These are phyloP conservation scores for Acanthamoeba triangularis DNA, from an alignment of 208 protist genomes.

Conservation along the genomic window DNA sequence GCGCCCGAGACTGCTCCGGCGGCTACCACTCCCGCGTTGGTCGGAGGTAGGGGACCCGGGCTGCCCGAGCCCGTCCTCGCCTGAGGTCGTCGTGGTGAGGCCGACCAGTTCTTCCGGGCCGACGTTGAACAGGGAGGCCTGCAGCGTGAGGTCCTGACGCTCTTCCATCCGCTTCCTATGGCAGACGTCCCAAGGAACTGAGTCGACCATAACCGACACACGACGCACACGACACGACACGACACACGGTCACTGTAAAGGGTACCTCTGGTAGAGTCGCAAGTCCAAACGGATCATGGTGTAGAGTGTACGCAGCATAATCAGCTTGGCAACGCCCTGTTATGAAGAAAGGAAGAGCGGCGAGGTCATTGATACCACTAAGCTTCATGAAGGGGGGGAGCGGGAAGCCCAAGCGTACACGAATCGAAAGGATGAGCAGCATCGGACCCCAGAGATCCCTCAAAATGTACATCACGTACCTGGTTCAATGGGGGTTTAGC, in stretches of 20 bases:
- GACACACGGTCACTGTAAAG: background rate
- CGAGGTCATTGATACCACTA: too few species aligned
- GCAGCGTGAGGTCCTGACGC: conserved; percentile 1
- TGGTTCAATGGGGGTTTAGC: background rate
- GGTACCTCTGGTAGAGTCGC: conserved; percentile 18
- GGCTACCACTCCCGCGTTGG: background rate
- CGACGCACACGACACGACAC: too few species aligned
- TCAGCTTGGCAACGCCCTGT: conserved; percentile 27
- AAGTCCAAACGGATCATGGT: conserved; percentile 17
- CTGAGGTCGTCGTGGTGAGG: background rate
- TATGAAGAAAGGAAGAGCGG: too few species aligned
- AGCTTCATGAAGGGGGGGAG: background rate
- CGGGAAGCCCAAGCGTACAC: background rate
- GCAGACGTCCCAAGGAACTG: background rate
- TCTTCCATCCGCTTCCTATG: conserved; percentile 31
- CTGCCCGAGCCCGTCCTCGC: background rate
- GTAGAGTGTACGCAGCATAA: conserved; percentile 32
- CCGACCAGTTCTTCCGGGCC: background rate
- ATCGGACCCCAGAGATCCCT: conserved; percentile 25
- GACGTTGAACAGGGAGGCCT: background rate
- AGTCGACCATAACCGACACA: too few species aligned
- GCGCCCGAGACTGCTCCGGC: background rate
- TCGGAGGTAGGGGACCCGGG: background rate
- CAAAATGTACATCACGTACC: conserved; percentile 45
- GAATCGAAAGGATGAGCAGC: conserved; percentile 46